A percentile compares a stretch with the other conserved stretches of the same genome.
Conservation (phyloP, 2,329 filamentous ascomycete genomes). For the Microascus cirrosus region DNA sequence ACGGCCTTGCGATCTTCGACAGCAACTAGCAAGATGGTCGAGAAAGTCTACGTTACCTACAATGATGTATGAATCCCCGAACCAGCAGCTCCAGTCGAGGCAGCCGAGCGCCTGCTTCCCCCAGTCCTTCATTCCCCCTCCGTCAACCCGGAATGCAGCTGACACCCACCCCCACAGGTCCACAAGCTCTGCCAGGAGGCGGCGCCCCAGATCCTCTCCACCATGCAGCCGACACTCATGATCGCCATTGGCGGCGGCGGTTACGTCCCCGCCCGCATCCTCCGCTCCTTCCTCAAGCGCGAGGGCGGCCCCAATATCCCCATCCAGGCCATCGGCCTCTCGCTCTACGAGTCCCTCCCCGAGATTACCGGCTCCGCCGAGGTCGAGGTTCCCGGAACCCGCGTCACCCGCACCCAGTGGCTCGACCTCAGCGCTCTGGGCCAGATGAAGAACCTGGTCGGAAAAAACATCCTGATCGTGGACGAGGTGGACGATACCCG, state of each 20-base stretch:
- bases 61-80: conserved; percentile 58
- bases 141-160: not conserved
- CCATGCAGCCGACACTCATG: conserved; percentile 90
- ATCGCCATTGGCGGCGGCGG: conserved; percentile 97
- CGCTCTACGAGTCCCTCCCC: conserved; percentile 80
- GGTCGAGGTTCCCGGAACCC: conserved; percentile 70
- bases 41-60: conserved; percentile 86
- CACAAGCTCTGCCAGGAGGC: conserved; percentile 92
- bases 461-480: conserved; percentile 85
- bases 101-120: too few species aligned
- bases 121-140: not conserved
- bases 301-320: conserved; percentile 85
- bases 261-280: conserved; percentile 92
- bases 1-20: not conserved
- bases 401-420: conserved; percentile 97
- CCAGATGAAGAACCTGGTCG: conserved; percentile 79
- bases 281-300: conserved; percentile 93
- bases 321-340: conserved; percentile 97
- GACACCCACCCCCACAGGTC: conserved; percentile 46
- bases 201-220: conserved; percentile 67
- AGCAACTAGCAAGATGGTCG: conserved; percentile 49
- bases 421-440: conserved; percentile 75
- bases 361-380: conserved; percentile 30
- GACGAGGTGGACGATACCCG: conserved; percentile 94
- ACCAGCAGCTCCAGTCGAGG: too few species aligned